phyloP scores from a whole-genome alignment of 2,329 filamentous ascomycete species.

The Colletotrichum sp. region DNA sequence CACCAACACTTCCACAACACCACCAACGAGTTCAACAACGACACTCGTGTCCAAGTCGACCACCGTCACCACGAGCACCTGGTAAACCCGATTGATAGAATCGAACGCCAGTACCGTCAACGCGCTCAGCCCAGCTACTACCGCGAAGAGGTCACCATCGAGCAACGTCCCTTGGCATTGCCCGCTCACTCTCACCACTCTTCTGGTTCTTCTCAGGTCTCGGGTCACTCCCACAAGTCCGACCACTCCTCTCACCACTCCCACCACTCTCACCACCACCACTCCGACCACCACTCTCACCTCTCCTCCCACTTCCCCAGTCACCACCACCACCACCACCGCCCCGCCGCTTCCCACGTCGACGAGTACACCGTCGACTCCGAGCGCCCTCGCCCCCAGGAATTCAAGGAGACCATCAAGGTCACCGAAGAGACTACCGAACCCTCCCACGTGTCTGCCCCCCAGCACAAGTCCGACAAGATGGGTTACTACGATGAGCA shows the following conservation, averaged over 20 bases:
- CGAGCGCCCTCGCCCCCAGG: conserved; percentile 23
- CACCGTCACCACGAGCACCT: conserved; percentile 50
- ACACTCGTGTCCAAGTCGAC: conserved; percentile 71
- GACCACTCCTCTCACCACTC: conserved; percentile 29
- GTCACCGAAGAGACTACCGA: conserved; percentile 71
- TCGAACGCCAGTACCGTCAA: conserved; percentile 70
- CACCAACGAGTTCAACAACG: conserved; percentile 51
- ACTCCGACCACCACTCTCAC: conserved; percentile 34
- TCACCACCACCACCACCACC: conserved; percentile 28
- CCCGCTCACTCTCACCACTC: conserved; percentile 38
- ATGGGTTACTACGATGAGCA: conserved; percentile 72
- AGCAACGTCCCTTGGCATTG: conserved; percentile 24
- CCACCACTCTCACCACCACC: conserved; percentile 11
- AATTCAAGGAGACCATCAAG: conserved; percentile 60
- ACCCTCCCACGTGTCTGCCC: conserved; percentile 46
- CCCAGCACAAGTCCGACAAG: conserved; percentile 51
- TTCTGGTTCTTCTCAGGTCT: conserved; percentile 44
- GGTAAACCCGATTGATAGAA: conserved; percentile 61
- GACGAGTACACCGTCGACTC: conserved; percentile 60
- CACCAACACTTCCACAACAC: conserved; percentile 29
- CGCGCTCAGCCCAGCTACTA: conserved; percentile 58
- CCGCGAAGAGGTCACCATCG: conserved; percentile 37
- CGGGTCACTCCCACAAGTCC: conserved; percentile 28
- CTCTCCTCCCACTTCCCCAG: conserved; percentile 42
- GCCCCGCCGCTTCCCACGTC: conserved; percentile 5